A percentile compares a stretch with the other conserved stretches of the same genome.
phyloP scores from a whole-genome alignment of 768 basidiomycete species.

The Asterophora lycoperdoides region DNA sequence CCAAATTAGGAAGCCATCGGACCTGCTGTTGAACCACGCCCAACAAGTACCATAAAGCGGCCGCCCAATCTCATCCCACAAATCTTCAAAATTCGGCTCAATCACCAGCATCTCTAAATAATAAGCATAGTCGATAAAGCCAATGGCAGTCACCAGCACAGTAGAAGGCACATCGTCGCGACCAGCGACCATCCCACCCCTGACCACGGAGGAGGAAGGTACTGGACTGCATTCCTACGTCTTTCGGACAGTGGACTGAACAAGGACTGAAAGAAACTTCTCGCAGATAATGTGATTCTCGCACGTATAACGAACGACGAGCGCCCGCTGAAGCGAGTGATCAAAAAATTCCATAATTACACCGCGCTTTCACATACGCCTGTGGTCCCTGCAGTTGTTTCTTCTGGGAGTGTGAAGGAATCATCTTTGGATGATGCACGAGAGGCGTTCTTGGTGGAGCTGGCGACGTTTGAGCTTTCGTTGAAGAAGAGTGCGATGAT shows the following conservation, averaged over 20 bases:
- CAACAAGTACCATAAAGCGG: too few relatives aligned
- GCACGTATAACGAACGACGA: constrained; percentile 82
- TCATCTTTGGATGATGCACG: constrained; percentile 59
- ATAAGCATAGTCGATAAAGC: background rate
- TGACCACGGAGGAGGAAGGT: constrained; percentile 66
- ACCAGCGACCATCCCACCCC: constrained; percentile 35
- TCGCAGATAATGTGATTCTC: constrained; percentile 72
- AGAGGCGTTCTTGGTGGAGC: constrained; percentile 74
- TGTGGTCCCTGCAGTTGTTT: constrained; percentile 28
- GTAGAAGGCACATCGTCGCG: constrained; percentile 21
- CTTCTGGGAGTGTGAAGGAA: constrained; percentile 22
- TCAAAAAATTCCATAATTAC: constrained; percentile 80
- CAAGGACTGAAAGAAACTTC: constrained; percentile 24
- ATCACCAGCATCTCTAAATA: background rate
- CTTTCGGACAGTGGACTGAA: constrained; percentile 10
- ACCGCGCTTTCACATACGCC: constrained; percentile 52
- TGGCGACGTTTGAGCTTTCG: constrained; percentile 69
- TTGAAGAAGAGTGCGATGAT: constrained; percentile 79
- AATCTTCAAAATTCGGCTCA: background rate
- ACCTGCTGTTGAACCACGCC: too few relatives aligned
- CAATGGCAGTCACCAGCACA: constrained; percentile 10
- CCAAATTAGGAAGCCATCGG: background rate
- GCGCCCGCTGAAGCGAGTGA: constrained; percentile 68
- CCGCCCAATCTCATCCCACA: background rate
- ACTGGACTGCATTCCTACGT: constrained; percentile 7